Evolutionary conservation across 371 early-diverging fungal species (phyloP), one percentile per base, ranked within the genome.

Genomic region (Haplosporangium sp.): DNA sequence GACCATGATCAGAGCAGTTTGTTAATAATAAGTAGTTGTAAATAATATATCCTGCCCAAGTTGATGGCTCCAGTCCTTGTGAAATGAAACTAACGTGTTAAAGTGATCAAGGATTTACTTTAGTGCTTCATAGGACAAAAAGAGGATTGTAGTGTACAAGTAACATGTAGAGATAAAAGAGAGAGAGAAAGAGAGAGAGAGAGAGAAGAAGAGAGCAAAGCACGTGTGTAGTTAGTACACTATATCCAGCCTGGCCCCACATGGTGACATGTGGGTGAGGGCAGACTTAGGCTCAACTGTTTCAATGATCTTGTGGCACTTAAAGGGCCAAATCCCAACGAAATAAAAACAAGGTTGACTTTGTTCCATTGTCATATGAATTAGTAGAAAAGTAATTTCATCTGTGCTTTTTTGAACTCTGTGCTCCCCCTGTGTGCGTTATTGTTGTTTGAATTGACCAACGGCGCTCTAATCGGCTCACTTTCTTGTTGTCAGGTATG

Each of bases 1-100:
- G 55, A 34, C 55, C 55, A 53, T 27, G 53, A 27, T 53, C 53
- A 53, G 53, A 53, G 53, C 53, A 53, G 53, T 53, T 19, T 53
- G 53, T n/a, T 20, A 5, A 19, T 20, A 10, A 27, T 10, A 20
- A 17, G 53, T 53, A 4, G 42, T 10, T 6, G 10, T 42, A 42
- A 42, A 42, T 27, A 27, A 27, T 27, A 27, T 27, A 27, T 27
- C 15, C 11, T 8, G 11, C 9, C 45, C 45, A 45, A 5, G 45
- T 45, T 45, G 45, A 15, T 10, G 44, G 9, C 7, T 8, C 44
- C 10, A 10, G 42, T 42, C 42, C 42, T 45, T 45, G 45, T 27
- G 27, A 27, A 27, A 27, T 27, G 27, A 27, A 27, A 27, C 27
- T 27, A 27, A 27, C 27, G 27, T 27, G 27, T 27, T 27, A 27